Conservation (phyloP, 148 eudicot genomes). For the Persicaria tinctoria region DNA sequence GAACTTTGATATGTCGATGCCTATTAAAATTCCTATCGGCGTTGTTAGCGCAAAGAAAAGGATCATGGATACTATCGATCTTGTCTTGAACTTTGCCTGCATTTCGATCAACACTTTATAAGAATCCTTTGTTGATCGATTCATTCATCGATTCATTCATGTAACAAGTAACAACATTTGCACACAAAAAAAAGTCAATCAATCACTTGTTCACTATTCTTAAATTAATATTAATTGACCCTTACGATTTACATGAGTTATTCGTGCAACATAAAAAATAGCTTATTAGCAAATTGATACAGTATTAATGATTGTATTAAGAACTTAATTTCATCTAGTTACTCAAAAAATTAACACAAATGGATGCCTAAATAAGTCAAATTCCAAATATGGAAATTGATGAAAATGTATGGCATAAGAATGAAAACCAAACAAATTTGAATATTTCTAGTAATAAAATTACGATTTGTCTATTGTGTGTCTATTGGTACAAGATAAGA, state of each 20-base stretch:
- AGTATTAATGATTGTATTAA: conserved; percentile 22
- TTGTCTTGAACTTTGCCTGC: not conserved
- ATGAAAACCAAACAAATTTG: too few species aligned
- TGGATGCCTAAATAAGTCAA: too few species aligned
- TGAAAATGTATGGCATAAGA: too few species aligned
- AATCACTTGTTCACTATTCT: too few species aligned
- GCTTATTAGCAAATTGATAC: not conserved
- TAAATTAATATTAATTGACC: too few species aligned
- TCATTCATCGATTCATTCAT: not conserved
- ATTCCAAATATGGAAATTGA: too few species aligned
- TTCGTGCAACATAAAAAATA: conserved; percentile 21
- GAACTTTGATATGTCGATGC: conserved; percentile 19
- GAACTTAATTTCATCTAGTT: conserved; percentile 21
- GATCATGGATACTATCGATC: conserved; percentile 14
- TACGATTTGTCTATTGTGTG: too few species aligned
- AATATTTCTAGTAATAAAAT: too few species aligned
- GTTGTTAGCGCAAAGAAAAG: conserved; percentile 24
- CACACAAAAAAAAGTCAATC: too few species aligned
- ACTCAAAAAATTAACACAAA: not conserved
- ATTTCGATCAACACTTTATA: too few species aligned
- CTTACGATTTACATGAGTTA: conserved; percentile 14
- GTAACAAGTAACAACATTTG: too few species aligned
- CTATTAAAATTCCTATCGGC: conserved; percentile 20
- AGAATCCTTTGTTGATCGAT: not conserved
- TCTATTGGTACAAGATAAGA: too few species aligned